Evolutionary conservation across 148 eudicot species (phyloP), one percentile per base, ranked within the genome.

Genomic region (Chenopodium album): DNA sequence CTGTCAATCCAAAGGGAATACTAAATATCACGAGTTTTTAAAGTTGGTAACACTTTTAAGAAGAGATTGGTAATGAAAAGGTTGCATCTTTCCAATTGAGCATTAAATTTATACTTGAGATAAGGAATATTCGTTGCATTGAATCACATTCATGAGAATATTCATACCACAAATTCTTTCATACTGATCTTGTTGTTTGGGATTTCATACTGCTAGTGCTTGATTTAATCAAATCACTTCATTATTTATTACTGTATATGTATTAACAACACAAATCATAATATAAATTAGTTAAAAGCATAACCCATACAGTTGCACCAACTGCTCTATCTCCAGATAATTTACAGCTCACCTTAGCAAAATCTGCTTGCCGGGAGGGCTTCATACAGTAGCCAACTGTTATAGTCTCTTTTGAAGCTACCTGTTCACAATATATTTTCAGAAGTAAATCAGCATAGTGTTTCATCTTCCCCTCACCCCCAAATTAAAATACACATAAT

Each of bases 301-400:
- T 67, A 67, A 29, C 31, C 19, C 14, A 67, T 7, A 37, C 11
- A 75, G 52, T 19, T 48, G 73, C 32, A 60, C 47, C 22, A 65
- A 23, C 65, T 78, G 73, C 60, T 83, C 20, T 47, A 32, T 41
- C 71, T 26, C 73, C 32, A 20, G 28, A 48, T 48, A 37, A 16
- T 22, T 69, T 47, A 17, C 67, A 76, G 79, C 86, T 85, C 56
- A 96, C 99, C 98, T 96, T 94, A 7, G 98, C 94, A 88, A 96
- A 96, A 87, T 96, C 99, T 79, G 83, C 92, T 87, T 90, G 97
- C 41, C 99, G 98, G 79, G 99, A 90, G 81, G 90, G 93, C 88
- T 94, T 96, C 99, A 96, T 96, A 68, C 90, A 78, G 84, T 96
- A 96, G 64, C 94, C 99, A 77, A 96, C 90, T 23, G 86, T 84